Conservation (phyloP, 2,329 filamentous ascomycete genomes). For the Cladosporium sphaerospermum region DNA sequence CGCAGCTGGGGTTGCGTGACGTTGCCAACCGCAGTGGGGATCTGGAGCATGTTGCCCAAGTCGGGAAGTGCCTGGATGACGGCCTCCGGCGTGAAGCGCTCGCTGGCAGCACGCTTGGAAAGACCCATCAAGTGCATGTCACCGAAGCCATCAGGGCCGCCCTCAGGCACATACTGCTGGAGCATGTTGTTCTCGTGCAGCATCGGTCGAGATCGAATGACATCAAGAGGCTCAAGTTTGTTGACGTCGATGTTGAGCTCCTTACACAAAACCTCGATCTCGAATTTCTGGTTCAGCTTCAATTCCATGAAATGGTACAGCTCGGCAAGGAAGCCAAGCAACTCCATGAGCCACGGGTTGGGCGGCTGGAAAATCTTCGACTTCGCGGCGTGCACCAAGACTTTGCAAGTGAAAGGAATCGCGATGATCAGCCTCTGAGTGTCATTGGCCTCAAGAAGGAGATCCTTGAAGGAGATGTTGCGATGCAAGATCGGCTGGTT, state of each 20-base stretch:
- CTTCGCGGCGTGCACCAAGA: conserved; percentile 73
- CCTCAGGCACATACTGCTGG: conserved; percentile 37
- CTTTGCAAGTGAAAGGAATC: conserved; percentile 97
- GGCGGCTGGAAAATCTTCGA: conserved; percentile 89
- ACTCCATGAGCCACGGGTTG: conserved; percentile 97
- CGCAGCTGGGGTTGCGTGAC: conserved; percentile 61
- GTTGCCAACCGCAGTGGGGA: conserved; percentile 71
- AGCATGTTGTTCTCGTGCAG: conserved; percentile 29
- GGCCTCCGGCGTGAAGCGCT: conserved; percentile 68
- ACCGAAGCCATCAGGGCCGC: conserved; percentile 68
- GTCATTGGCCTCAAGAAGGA: conserved; percentile 88
- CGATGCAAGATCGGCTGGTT: conserved; percentile 94
- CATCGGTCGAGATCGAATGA: conserved; percentile 67
- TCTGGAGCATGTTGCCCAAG: conserved; percentile 68
- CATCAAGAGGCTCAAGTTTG: conserved; percentile 76
- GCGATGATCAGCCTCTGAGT: conserved; percentile 86
- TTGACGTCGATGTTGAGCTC: conserved; percentile 89
- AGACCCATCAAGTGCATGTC: conserved; percentile 68
- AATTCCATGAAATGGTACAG: conserved; percentile 88
- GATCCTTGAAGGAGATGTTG: conserved; percentile 94
- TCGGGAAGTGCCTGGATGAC: conserved; percentile 79
- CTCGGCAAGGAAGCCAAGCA: conserved; percentile 83
- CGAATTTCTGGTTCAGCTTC: conserved; percentile 95
- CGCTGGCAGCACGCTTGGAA: conserved; percentile 53
- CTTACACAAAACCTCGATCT: conserved; percentile 96